Base-by-base conservation (phyloP, 2,329 filamentous ascomycete genomes). In the Pseudocercospora pini-densiflorae region DNA sequence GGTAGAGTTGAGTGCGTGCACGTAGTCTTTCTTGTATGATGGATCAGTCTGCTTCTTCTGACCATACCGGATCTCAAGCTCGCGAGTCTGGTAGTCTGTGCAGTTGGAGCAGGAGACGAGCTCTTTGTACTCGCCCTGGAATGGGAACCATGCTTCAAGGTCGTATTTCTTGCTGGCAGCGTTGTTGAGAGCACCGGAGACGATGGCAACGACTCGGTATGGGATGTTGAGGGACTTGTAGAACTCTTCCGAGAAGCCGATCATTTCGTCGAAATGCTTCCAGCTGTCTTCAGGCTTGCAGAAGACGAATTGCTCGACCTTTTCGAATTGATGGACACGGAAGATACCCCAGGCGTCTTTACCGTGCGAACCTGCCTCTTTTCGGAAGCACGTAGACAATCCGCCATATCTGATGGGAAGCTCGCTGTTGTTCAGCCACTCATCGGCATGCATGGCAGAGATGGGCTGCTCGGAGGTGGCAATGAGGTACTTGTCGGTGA, bases 261-360 rank as follows among this genome's bases (percentile, higher is more conserved):
- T 94, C 95, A 99, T 99, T 70, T 91, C 86, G 63, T 99, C 93
- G 74, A 98, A 97, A 66, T 90, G 89, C 77, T 96, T 88, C 93
- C 93, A 98, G 57, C 92, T 96, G 75, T 94, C 90, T 76, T 97
- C 93, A 0, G 93, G 93, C 74, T 96, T 92, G 70, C 91, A 91
- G 73, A 92, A 85, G 67, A 92, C 82, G 77, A 93, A 94, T 82
- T 93, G 92, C 77, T 94, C 91, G 61, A 92, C 87, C 87, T 96
- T 97, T 80, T 98, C 94, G 76, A 98, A 99, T 79, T 99, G 94
- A 79, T 99, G 95, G 29, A 98, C 94, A 71, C 95, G 90, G 87
- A 97, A 99, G 68, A 98, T 93, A 64, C 95, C 95, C 95, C 95
- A 99, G 1, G 94, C 94, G 79, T 99, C 93, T 78, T 93, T 91